Percentiles rank a stretch among this genome's conserved stretches.
Conservation (phyloP, 305 asterid genomes). For the Fraxinus albicans region DNA sequence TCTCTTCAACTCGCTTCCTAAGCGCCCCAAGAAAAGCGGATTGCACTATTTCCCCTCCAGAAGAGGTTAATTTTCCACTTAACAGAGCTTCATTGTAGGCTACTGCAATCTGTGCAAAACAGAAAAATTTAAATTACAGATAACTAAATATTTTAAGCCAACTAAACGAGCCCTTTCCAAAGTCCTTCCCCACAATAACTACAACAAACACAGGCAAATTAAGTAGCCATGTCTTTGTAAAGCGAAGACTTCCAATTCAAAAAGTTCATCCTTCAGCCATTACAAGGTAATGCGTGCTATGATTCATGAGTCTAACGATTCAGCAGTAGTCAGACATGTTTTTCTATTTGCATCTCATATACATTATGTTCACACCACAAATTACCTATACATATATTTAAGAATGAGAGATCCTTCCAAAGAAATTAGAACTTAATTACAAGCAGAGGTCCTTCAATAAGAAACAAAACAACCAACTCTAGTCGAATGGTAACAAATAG, state of each 20-base stretch:
- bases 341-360: background rate
- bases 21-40: constrained; percentile 78
- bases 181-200: background rate
- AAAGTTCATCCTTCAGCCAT: background rate
- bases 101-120: constrained; percentile 64
- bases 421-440: background rate
- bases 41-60: constrained; percentile 67
- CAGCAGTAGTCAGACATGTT: background rate
- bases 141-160: background rate
- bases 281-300: background rate
- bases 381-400: background rate
- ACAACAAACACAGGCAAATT: background rate
- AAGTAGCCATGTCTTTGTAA: background rate
- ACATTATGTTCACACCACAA: background rate
- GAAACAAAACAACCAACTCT: background rate
- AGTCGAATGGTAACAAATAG: background rate
- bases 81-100: constrained; percentile 79
- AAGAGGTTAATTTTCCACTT: constrained; percentile 56
- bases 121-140: background rate
- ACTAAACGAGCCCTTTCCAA: background rate
- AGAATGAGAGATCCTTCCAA: background rate
- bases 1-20: constrained; percentile 74
- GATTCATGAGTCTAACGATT: background rate
- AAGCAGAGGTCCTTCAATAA: background rate
- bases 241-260: background rate